A percentile compares a stretch with the other conserved stretches of the same genome.
Evolutionary conservation across 2,329 filamentous ascomycete genomes (phyloP).

Genomic region (Monosporascus sp.): DNA sequence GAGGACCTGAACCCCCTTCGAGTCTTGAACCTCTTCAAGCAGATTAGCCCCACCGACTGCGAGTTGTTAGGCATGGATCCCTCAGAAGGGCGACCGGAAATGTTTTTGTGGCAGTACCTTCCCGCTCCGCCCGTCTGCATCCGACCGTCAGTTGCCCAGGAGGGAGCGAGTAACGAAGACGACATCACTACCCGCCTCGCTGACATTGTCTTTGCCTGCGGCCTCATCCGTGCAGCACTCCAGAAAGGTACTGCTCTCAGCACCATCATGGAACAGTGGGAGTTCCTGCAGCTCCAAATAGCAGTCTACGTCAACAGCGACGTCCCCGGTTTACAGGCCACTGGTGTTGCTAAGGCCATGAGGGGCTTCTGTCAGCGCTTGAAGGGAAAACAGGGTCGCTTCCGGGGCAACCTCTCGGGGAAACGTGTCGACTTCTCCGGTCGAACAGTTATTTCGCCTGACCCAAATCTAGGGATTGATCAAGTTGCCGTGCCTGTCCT

Average conservation of each 20-base stretch:
- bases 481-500: conserved; percentile 87
- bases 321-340: conserved; percentile 84
- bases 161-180: conserved; percentile 89
- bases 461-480: conserved; percentile 89
- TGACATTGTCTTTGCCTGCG: conserved; percentile 90
- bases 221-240: conserved; percentile 76
- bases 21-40: conserved; percentile 86
- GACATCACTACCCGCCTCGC: conserved; percentile 96
- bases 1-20: conserved; percentile 89
- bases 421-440: conserved; percentile 99
- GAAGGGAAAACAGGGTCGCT: conserved; percentile 96
- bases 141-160: conserved; percentile 87
- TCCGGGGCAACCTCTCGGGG: conserved; percentile 92
- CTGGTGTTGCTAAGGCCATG: conserved; percentile 80
- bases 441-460: conserved; percentile 93
- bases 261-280: conserved; percentile 97
- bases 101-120: conserved; percentile 96
- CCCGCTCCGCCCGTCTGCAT: conserved; percentile 93
- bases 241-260: conserved; percentile 78
- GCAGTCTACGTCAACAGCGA: conserved; percentile 99
- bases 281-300: conserved; percentile 90
- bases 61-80: conserved; percentile 87
- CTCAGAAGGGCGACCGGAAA: conserved; percentile 81
- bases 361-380: conserved; percentile 91
- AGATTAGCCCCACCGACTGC: conserved; percentile 78